These are phyloP conservation scores for Populus euphratica DNA, from an alignment of 345 rosid species.

Conservation along the genomic window DNA sequence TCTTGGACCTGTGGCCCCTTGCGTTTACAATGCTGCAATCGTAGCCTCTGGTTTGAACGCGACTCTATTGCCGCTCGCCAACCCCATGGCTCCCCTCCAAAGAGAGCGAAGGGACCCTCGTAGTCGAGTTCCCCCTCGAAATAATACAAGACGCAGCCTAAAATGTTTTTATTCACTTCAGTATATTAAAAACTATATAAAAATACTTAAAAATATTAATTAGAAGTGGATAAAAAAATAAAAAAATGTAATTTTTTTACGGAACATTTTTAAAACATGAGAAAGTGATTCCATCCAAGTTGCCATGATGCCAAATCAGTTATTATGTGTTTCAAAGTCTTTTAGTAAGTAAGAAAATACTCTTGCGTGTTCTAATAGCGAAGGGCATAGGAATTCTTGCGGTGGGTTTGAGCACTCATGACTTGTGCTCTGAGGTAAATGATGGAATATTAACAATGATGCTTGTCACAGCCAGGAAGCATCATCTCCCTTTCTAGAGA, in stretches of 20 bases:
- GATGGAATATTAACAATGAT: conserved; percentile 16
- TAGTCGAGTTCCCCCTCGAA: not conserved
- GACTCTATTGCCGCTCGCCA: not conserved
- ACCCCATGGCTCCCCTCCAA: not conserved
- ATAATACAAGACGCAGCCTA: not conserved
- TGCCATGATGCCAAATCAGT: not conserved
- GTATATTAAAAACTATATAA: too few species aligned
- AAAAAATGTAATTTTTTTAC: too few species aligned
- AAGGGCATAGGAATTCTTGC: not conserved
- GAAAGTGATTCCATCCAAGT: not conserved
- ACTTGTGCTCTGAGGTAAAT: not conserved
- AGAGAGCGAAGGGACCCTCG: not conserved
- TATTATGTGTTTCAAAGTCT: too few species aligned
- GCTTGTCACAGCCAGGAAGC: conserved; percentile 22
- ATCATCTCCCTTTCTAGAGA: conserved; percentile 29
- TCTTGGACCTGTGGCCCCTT: conserved; percentile 13
- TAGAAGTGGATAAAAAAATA: too few species aligned
- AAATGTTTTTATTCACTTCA: too few species aligned
- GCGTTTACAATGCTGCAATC: not conserved
- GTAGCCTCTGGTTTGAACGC: conserved; percentile 13
- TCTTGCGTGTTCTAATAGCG: not conserved
- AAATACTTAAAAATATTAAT: too few species aligned
- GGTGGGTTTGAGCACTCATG: not conserved
- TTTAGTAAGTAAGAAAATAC: too few species aligned
- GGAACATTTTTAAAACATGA: too few species aligned